These are phyloP conservation scores for Gaeumannomyces sp. DNA, from an alignment of 2,329 filamentous ascomycete genomes.

Conservation along the genomic window DNA sequence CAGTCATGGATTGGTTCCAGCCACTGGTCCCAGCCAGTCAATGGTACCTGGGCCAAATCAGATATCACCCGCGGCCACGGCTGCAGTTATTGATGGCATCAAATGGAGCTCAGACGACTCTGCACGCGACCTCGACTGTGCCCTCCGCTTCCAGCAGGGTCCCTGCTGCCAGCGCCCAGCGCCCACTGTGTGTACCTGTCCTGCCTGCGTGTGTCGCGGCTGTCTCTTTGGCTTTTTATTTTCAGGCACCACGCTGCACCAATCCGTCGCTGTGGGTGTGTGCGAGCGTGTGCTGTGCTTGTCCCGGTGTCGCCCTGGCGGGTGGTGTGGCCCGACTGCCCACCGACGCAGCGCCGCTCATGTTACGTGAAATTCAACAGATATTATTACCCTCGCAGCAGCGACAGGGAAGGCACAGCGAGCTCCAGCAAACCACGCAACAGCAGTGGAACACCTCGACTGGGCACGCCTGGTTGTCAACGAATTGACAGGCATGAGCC, in stretches of 20 bases:
- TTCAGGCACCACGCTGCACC: no score
- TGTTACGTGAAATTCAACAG: no score
- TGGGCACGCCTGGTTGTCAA: not conserved
- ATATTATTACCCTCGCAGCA: no score
- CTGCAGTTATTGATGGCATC: not conserved
- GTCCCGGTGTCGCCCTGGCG: not conserved
- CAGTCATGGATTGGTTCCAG: not conserved
- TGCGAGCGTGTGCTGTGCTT: not conserved
- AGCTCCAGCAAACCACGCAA: no score
- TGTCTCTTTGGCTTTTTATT: no score
- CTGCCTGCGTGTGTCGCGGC: not conserved
- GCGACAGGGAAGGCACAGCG: no score
- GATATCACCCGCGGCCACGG: not conserved
- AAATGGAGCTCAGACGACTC: not conserved
- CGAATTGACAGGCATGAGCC: not conserved
- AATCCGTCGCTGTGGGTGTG: not conserved
- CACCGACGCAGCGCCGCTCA: no score
- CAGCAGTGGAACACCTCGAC: no score
- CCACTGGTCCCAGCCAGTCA: not conserved
- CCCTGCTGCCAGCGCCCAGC: no score
- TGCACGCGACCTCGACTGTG: no score
- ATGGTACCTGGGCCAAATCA: not conserved
- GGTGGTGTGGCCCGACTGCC: not conserved
- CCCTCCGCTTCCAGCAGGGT: not conserved
- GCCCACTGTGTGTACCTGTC: not conserved